phyloP scores from a whole-genome alignment of 2,329 filamentous ascomycete species.

The Neofusicoccum cordaticola region DNA sequence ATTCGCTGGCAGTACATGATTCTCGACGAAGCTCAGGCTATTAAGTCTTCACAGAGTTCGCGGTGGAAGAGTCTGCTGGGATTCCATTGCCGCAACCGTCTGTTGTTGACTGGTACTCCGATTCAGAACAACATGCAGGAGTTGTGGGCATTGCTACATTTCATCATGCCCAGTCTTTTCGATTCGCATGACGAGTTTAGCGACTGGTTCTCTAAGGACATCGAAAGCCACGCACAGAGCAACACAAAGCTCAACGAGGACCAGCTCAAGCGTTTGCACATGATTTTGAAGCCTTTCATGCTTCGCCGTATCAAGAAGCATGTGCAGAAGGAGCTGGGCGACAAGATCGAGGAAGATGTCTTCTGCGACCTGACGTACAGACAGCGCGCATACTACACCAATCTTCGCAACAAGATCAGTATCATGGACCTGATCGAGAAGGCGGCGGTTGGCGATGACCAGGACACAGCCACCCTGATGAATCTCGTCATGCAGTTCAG shows the following conservation, averaged over 20 bases:
- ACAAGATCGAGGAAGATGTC: constrained; percentile 96
- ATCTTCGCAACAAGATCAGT: constrained; percentile 93
- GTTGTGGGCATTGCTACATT: constrained; percentile 94
- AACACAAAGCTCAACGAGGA: constrained; percentile 99
- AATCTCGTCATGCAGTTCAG: constrained; percentile 99
- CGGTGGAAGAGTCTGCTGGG: constrained; percentile 93
- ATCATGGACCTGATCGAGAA: constrained; percentile 99
- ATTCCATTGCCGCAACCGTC: constrained; percentile 92
- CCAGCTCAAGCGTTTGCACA: constrained; percentile 92
- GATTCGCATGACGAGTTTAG: constrained; percentile 91
- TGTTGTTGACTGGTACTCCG: constrained; percentile 91
- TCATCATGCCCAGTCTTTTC: constrained; percentile 99
- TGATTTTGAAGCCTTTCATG: constrained; percentile 99
- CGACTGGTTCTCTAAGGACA: constrained; percentile 93
- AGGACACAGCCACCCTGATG: constrained; percentile 95
- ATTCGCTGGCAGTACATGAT: constrained; percentile 99
- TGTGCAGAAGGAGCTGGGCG: constrained; percentile 95
- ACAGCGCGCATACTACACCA: constrained; percentile 89
- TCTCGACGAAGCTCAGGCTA: constrained; percentile 94
- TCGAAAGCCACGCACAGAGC: constrained; percentile 96
- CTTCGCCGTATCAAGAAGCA: constrained; percentile 99
- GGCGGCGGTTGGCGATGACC: constrained; percentile 87
- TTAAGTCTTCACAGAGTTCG: constrained; percentile 95
- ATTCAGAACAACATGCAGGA: constrained; percentile 99
- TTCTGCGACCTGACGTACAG: constrained; percentile 97